Evolutionary conservation across 2,329 filamentous ascomycete species (phyloP).

Genomic region (Monilinia polystroma): DNA sequence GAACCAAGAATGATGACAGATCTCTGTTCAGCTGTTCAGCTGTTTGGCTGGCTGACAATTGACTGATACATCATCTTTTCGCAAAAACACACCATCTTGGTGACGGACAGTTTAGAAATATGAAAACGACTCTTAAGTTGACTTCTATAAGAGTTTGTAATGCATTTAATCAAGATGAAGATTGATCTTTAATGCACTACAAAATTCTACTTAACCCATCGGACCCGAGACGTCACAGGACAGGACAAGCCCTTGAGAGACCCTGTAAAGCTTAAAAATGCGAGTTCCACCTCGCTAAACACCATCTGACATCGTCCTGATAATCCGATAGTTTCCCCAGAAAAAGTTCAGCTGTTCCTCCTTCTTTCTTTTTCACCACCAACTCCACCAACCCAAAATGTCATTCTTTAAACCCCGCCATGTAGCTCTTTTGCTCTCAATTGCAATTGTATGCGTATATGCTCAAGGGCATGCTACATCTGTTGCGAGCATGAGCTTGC

Average conservation of each 20-base stretch:
- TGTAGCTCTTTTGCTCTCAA: conserved; percentile 29
- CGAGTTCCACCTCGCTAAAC: conserved; percentile 6
- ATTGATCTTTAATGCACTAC: conserved; percentile 1
- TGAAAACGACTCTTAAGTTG: background rate
- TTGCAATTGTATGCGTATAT: conserved; percentile 33
- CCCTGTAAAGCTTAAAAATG: background rate
- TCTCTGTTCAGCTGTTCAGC: conserved; percentile 1
- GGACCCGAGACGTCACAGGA: background rate
- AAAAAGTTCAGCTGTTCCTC: background rate
- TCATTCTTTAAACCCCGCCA: conserved; percentile 18
- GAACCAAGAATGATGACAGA: conserved; percentile 11
- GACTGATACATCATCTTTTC: background rate
- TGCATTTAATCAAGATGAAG: conserved; percentile 10
- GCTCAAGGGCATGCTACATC: conserved; percentile 37
- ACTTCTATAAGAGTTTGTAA: background rate
- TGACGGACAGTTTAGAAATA: background rate
- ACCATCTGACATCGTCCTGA: conserved; percentile 9
- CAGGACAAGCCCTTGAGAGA: no score
- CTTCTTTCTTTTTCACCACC: background rate
- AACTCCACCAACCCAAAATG: conserved; percentile 1
- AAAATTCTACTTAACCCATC: background rate
- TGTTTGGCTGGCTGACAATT: background rate
- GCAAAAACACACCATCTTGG: background rate
- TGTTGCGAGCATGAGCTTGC: conserved; percentile 50
- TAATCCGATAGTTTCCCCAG: background rate